Percentiles rank a stretch among this genome's conserved stretches.
Evolutionary conservation across 2,329 filamentous ascomycete species (phyloP).

Genomic region (Alternaria sp.): DNA sequence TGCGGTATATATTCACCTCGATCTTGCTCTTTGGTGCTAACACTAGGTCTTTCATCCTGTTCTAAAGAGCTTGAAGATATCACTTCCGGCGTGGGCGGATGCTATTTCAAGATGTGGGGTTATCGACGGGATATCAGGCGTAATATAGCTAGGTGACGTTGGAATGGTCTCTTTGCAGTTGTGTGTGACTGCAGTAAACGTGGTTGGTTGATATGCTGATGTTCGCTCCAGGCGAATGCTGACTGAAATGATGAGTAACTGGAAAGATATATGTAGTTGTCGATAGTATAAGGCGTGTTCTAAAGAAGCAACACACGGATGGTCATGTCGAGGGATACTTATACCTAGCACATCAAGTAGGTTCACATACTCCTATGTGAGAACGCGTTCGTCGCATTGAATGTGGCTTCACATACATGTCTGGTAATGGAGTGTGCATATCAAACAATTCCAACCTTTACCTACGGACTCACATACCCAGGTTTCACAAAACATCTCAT

Average conservation of each 20-base stretch:
- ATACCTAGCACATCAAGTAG: background rate
- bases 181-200: rapidly evolving
- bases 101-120: background rate
- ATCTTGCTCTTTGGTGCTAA: background rate
- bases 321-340: background rate
- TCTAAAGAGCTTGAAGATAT: background rate
- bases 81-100: background rate
- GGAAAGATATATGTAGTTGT: background rate
- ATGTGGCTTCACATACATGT: background rate
- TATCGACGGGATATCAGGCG: background rate
- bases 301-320: background rate
- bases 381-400: background rate
- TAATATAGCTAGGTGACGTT: background rate
- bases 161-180: background rate
- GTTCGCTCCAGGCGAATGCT: background rate
- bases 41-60: background rate
- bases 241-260: background rate
- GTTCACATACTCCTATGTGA: background rate
- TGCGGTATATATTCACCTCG: background rate
- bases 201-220: background rate
- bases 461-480: background rate
- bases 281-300: background rate
- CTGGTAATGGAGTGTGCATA: background rate
- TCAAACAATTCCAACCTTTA: background rate
- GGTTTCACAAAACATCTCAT: background rate